Base-by-base conservation (phyloP, 192 early-diverging fungal genomes). In the Podila horticola region DNA sequence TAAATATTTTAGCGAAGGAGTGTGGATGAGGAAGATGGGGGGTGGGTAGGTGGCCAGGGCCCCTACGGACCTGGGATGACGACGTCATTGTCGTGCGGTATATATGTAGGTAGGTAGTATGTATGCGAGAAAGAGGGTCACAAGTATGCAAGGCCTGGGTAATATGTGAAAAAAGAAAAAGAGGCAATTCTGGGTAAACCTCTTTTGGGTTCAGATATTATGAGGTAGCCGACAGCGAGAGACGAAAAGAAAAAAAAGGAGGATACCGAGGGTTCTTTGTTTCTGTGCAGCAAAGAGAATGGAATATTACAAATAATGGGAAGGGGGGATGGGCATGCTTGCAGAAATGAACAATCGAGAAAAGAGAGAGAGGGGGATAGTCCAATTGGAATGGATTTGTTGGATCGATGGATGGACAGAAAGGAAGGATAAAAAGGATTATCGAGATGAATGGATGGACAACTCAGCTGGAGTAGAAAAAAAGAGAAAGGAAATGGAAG, bases 91-190 rank as follows among this genome's bases (percentile, higher is more conserved):
- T 19, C 24, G 33, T 41, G 62, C n/a, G 34, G 9, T 31, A 9
- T 12, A 30, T 34, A 5, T 11, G 34, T 36, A 1, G 0, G 34
- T 6, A 7, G 34, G 9, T 45, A 17, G 9, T 45, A 17, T 45
- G 41, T 41, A 34, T 34, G 33, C 33, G 33, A 34, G 11, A 17
- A 13, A 4, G 41, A 12, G 41, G 13, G 41, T 45, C 34, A 9
- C 34, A 8, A 36, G 34, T 36, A 36, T 36, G 34, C 19, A 60
- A 24, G 22, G n/a, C 33, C 5, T 68, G 67, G 30, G 9, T 9
- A 55, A 45, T 33, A 59, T n/a, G 57, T 68, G 55, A 29, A 17
- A 45, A 8, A 24, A 59, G 67, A 68, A 45, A 57, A 59, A 58
- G 67, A 45, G 41, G 12, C 11, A 45, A 45, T 45, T 45, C 41